These are phyloP conservation scores for Polytrichum formosum DNA, from an alignment of 225 moss, liverwort and hornwort genomes.

Conservation along the genomic window DNA sequence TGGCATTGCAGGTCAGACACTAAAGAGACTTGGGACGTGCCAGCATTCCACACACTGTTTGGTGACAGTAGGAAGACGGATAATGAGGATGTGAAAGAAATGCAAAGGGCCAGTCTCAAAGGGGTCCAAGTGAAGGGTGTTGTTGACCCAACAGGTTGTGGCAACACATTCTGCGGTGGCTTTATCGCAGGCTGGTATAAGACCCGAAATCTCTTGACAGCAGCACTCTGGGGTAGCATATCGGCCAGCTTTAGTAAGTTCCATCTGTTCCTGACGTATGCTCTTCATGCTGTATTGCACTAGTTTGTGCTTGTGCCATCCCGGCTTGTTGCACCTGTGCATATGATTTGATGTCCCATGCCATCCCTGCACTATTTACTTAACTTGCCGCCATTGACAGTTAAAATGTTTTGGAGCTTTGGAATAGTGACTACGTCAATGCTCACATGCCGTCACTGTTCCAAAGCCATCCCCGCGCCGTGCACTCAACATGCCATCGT, in stretches of 20 bases:
- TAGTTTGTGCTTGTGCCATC: no score
- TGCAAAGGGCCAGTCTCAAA: slow-evolving; percentile 20
- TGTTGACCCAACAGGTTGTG: slow-evolving; percentile 89
- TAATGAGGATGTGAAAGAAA: slow-evolving; percentile 6
- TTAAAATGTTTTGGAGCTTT: no score
- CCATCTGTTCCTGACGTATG: not conserved
- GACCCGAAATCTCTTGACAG: slow-evolving; percentile 58
- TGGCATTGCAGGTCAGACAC: slow-evolving; percentile 62
- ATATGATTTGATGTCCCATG: no score
- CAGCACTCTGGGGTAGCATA: slow-evolving; percentile 78
- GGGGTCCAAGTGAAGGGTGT: slow-evolving; percentile 40
- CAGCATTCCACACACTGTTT: slow-evolving; percentile 65
- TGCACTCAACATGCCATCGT: no score
- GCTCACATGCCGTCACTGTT: no score
- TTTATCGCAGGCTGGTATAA: slow-evolving; percentile 76
- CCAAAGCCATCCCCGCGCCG: no score
- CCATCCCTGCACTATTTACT: no score
- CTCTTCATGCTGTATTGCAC: not conserved
- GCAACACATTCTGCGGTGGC: slow-evolving; percentile 87
- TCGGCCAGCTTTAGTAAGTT: slow-evolving; percentile 87
- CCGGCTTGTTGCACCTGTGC: no score
- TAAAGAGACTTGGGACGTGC: slow-evolving; percentile 88
- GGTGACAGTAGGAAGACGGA: slow-evolving; percentile 2
- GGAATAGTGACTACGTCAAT: no score
- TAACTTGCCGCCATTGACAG: no score